Evolutionary conservation across 2,329 filamentous ascomycete genomes (phyloP).

Genomic region (Biscogniauxia mediterranea): DNA sequence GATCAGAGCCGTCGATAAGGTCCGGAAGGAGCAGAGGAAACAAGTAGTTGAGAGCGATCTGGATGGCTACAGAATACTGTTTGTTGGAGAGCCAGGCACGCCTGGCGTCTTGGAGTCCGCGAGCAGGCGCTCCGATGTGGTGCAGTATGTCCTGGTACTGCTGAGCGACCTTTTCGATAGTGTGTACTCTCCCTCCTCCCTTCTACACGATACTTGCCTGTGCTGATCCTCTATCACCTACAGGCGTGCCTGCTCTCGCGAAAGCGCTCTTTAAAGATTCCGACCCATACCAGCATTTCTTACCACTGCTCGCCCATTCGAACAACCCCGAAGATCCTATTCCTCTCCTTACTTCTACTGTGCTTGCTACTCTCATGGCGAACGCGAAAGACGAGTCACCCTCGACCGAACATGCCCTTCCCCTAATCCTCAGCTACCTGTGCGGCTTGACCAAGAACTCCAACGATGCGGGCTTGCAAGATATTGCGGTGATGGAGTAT

Average conservation of each 20-base stretch:
- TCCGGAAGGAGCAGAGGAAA: constrained; percentile 85
- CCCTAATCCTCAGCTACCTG: constrained; percentile 81
- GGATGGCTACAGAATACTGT: constrained; percentile 74
- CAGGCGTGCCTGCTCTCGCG: constrained; percentile 73
- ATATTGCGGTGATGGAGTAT: constrained; percentile 91
- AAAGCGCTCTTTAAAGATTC: constrained; percentile 72
- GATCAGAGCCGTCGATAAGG: constrained; percentile 96
- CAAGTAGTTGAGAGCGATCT: constrained; percentile 79
- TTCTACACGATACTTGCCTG: neutral
- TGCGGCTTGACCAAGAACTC: constrained; percentile 78
- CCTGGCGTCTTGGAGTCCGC: constrained; percentile 78
- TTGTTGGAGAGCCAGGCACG: constrained; percentile 72
- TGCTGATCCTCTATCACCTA: constrained; percentile 6
- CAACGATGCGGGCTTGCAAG: constrained; percentile 80
- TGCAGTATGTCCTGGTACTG: constrained; percentile 92
- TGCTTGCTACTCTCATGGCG: constrained; percentile 76
- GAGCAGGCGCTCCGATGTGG: constrained; percentile 81
- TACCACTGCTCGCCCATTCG: constrained; percentile 79
- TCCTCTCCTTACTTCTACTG: constrained; percentile 83
- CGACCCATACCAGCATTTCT: constrained; percentile 78
- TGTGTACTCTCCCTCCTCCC: constrained; percentile 41
- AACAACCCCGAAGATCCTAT: constrained; percentile 75
- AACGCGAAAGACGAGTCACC: constrained; percentile 60
- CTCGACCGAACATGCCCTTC: constrained; percentile 71
- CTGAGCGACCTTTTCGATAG: constrained; percentile 84